Evolutionary conservation across 306 rosid genomes (phyloP).

Genomic region (Cucumis cinereus): DNA sequence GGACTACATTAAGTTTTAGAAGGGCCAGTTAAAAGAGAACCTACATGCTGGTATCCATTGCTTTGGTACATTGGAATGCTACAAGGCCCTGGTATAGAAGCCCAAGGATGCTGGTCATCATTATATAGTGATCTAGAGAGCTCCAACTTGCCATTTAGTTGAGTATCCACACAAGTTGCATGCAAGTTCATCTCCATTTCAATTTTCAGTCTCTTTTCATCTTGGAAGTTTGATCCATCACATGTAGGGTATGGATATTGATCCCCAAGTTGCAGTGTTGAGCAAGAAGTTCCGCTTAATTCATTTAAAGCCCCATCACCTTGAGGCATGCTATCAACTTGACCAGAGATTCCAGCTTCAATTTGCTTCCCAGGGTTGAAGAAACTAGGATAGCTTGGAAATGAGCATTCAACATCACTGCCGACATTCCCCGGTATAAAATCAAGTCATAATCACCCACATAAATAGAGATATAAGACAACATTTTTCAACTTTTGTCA

Average conservation of each 20-base stretch:
- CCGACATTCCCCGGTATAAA: conserved; percentile 1
- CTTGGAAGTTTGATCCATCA: conserved; percentile 39
- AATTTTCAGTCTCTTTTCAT: conserved; percentile 42
- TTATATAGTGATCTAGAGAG: conserved; percentile 12
- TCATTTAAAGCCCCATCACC: conserved; percentile 14
- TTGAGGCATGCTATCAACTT: conserved; percentile 28
- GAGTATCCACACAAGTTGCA: conserved; percentile 45
- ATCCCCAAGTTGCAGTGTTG: conserved; percentile 42
- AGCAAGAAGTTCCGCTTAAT: conserved; percentile 32
- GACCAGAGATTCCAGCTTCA: conserved; percentile 32
- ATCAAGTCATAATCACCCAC: neutral
- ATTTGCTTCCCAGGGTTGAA: conserved; percentile 28
- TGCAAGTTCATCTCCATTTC: conserved; percentile 40
- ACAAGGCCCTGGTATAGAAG: conserved; percentile 59
- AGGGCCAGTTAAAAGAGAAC: neutral
- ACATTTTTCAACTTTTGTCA: neutral
- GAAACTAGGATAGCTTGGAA: conserved; percentile 41
- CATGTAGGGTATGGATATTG: conserved; percentile 65
- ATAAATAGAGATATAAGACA: neutral
- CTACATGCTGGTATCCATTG: conserved; percentile 4
- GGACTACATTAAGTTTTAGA: neutral
- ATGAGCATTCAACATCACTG: conserved; percentile 74
- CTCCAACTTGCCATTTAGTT: conserved; percentile 50
- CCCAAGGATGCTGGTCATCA: conserved; percentile 47
- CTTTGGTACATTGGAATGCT: conserved; percentile 22